Evolutionary conservation across 1,284 basidiomycete species (phyloP).

Genomic region (Athelia sp.): DNA sequence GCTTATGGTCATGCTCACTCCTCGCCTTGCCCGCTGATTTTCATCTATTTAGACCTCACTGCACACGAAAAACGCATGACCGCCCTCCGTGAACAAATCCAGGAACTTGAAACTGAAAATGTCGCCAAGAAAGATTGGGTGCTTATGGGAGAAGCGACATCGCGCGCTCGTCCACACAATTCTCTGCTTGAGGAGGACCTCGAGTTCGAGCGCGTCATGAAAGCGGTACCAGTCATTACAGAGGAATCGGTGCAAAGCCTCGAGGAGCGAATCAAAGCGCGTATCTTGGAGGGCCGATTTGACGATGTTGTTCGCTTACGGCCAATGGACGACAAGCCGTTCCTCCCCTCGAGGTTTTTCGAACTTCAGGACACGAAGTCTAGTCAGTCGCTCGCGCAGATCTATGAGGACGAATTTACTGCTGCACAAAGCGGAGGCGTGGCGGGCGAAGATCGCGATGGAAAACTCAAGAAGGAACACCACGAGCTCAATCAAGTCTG

Average conservation of each 20-base stretch:
- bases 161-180: slow-evolving; percentile 83
- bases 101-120: slow-evolving; percentile 65
- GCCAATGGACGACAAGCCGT: slow-evolving; percentile 78
- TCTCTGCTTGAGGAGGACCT: slow-evolving; percentile 92
- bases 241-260: slow-evolving; percentile 82
- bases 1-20: not conserved
- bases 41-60: slow-evolving; percentile 35
- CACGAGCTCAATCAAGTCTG: slow-evolving; percentile 80
- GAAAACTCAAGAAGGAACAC: slow-evolving; percentile 86
- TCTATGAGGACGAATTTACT: slow-evolving; percentile 93
- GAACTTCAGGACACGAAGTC: slow-evolving; percentile 90
- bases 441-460: slow-evolving; percentile 75
- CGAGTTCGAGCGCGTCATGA: slow-evolving; percentile 89
- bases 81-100: slow-evolving; percentile 63
- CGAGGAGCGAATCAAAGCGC: slow-evolving; percentile 89
- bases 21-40: slow-evolving; percentile 4
- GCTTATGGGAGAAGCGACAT: slow-evolving; percentile 86
- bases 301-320: slow-evolving; percentile 89
- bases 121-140: slow-evolving; percentile 82
- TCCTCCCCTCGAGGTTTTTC: slow-evolving; percentile 86
- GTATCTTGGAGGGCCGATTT: slow-evolving; percentile 84
- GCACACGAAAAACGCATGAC: slow-evolving; percentile 62
- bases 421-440: slow-evolving; percentile 54
- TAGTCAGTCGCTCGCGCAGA: slow-evolving; percentile 86
- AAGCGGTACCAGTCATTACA: slow-evolving; percentile 85